These are phyloP conservation scores for Jackrogersella multiformis DNA, from an alignment of 495 filamentous ascomycete species.

Conservation along the genomic window DNA sequence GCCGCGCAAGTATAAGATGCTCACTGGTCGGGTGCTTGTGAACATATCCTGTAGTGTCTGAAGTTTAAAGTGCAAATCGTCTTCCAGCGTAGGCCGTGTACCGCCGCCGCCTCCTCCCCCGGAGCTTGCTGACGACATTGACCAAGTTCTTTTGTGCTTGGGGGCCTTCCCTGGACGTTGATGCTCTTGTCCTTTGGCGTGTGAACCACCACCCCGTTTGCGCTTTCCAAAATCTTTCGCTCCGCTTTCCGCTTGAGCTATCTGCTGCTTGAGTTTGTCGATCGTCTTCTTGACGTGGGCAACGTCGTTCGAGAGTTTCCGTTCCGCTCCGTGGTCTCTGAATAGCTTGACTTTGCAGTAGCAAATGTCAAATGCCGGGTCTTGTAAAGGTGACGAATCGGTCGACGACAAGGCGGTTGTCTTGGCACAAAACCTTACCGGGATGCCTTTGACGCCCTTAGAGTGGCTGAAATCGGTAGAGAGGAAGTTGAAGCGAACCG, in stretches of 20 bases:
- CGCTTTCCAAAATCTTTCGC: conserved; percentile 89
- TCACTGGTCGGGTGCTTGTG: conserved; percentile 85
- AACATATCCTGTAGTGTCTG: conserved; percentile 94
- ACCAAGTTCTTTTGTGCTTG: conserved; percentile 96
- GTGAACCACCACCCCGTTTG: conserved; percentile 72
- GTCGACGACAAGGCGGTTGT: conserved; percentile 70
- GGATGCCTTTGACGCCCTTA: conserved; percentile 96
- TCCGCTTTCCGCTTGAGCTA: conserved; percentile 85
- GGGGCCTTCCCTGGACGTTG: conserved; percentile 76
- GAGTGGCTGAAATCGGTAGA: conserved; percentile 99
- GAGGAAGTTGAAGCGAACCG: conserved; percentile 95
- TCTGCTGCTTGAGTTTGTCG: conserved; percentile 92
- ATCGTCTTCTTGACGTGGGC: conserved; percentile 93
- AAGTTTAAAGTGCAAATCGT: conserved; percentile 88
- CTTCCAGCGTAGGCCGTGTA: conserved; percentile 73
- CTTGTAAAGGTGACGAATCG: conserved; percentile 53
- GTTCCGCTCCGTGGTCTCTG: conserved; percentile 93
- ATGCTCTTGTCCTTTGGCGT: conserved; percentile 58
- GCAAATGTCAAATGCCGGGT: conserved; percentile 71
- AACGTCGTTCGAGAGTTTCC: conserved; percentile 94
- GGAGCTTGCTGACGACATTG: conserved; percentile 87
- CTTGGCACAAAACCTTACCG: conserved; percentile 90
- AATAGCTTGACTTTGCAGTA: conserved; percentile 98
- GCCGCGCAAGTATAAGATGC: conserved; percentile 83
- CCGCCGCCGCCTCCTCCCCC: conserved; percentile 58